Conservation (phyloP, 352 stramenopile species). For the Globisporangium carolinianum region DNA sequence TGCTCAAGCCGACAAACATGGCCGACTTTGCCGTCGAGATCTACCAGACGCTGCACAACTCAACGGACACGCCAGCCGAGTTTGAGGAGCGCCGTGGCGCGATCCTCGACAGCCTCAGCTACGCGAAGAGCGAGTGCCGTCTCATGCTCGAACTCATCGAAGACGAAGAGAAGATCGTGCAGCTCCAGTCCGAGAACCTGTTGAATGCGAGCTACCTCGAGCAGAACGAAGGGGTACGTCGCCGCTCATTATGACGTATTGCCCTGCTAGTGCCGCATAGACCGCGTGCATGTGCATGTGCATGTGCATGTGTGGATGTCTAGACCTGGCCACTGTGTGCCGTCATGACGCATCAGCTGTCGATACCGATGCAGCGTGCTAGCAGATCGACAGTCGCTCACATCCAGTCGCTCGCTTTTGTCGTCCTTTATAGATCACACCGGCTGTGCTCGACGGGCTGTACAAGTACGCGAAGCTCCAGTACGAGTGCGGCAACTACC, state of each 20-base stretch:
- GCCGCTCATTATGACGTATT: too few species aligned
- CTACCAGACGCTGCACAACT: constrained; percentile 88
- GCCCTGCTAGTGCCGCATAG: too few species aligned
- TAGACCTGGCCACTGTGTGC: too few species aligned
- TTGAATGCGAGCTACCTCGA: constrained; percentile 75
- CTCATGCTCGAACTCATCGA: constrained; percentile 79
- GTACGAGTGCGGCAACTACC: constrained; percentile 96
- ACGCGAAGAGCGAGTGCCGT: constrained; percentile 66
- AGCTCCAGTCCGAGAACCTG: constrained; percentile 77
- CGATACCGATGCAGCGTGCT: too few species aligned
- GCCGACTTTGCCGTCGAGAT: constrained; percentile 96
- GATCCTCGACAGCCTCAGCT: constrained; percentile 72
- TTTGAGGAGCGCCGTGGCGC: constrained; percentile 76
- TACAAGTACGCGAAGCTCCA: constrained; percentile 95
- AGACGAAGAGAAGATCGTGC: constrained; percentile 83
- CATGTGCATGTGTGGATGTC: too few species aligned
- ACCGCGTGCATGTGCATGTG: too few species aligned
- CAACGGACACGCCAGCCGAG: constrained; percentile 62
- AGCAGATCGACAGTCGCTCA: background rate
- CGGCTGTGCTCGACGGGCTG: constrained; percentile 85
- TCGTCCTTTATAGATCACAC: constrained; percentile 57
- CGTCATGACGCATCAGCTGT: too few species aligned
- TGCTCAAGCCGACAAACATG: constrained; percentile 95
- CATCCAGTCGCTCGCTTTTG: background rate
- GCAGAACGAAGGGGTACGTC: constrained; percentile 71